Percentiles rank a stretch among this genome's conserved stretches.
Conservation (phyloP, 331 rosid species). For the Phaseolus coccineus region DNA sequence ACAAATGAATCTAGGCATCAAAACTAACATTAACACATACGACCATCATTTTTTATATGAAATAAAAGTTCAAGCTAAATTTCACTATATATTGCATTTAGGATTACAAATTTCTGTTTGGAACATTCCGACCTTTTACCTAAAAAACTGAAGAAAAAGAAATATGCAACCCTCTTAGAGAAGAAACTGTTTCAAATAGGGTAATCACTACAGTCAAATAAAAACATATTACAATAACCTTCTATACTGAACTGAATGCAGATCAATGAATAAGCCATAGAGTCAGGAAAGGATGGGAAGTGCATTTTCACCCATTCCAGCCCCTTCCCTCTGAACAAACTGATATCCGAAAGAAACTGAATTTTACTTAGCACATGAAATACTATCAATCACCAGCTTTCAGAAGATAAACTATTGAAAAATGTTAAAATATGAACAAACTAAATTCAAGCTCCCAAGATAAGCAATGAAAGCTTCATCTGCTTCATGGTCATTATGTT, state of each 20-base stretch:
- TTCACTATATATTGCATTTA: constrained; percentile 1
- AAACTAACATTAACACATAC: neutral
- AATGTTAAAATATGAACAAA: constrained; percentile 1
- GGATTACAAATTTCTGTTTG: neutral
- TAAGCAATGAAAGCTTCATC: constrained; percentile 25
- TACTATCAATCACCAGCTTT: neutral
- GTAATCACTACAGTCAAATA: constrained; percentile 8
- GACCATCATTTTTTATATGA: neutral
- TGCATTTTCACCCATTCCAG: constrained; percentile 2
- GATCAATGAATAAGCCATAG: neutral
- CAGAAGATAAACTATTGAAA: constrained; percentile 20
- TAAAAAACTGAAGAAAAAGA: neutral
- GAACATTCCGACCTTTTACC: neutral
- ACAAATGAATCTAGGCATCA: neutral
- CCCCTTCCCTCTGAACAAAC: constrained; percentile 7
- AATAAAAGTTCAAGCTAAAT: constrained; percentile 17
- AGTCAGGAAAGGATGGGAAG: neutral
- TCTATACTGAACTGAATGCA: neutral
- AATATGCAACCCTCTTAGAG: neutral
- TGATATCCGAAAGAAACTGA: constrained; percentile 16
- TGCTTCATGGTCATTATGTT: neutral
- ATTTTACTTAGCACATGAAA: constrained; percentile 4
- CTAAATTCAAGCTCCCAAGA: neutral
- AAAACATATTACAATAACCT: neutral
- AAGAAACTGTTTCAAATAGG: neutral